phyloP scores from a whole-genome alignment of 2,329 filamentous ascomycete species.

The Ciborinia camelliae region DNA sequence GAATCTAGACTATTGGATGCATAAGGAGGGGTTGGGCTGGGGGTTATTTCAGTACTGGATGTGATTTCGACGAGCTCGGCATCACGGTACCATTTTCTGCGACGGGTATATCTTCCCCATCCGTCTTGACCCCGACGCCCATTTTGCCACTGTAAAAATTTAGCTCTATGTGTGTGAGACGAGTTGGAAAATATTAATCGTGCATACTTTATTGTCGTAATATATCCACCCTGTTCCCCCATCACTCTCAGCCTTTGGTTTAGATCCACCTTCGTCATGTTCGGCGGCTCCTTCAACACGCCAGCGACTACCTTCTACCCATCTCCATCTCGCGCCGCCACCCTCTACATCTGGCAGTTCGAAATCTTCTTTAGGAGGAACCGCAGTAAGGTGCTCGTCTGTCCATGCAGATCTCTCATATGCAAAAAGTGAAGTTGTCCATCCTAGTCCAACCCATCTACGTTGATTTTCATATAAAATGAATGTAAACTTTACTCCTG shows the following conservation, averaged over 20 bases:
- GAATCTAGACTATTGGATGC: slow-evolving; percentile 14
- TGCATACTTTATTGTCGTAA: slow-evolving; percentile 86
- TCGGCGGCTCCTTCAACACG: slow-evolving; percentile 72
- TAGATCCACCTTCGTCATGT: slow-evolving; percentile 44
- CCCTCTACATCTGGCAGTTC: slow-evolving; percentile 64
- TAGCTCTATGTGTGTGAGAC: slow-evolving; percentile 14
- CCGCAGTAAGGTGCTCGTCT: slow-evolving; percentile 85
- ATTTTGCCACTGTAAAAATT: slow-evolving; percentile 70
- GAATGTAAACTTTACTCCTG: slow-evolving; percentile 93
- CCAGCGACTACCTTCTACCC: slow-evolving; percentile 86
- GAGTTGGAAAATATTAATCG: background rate
- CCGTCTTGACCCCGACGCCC: slow-evolving; percentile 81
- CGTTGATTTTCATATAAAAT: slow-evolving; percentile 96
- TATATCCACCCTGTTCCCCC: slow-evolving; percentile 84
- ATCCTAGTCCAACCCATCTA: slow-evolving; percentile 90
- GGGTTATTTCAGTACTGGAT: slow-evolving; percentile 45
- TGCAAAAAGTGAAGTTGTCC: slow-evolving; percentile 86
- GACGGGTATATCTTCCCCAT: slow-evolving; percentile 90
- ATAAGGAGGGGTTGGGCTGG: slow-evolving; percentile 41
- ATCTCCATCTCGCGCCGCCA: slow-evolving; percentile 65
- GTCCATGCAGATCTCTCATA: slow-evolving; percentile 93
- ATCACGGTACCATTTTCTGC: slow-evolving; percentile 94
- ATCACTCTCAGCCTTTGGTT: slow-evolving; percentile 39
- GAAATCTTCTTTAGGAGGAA: slow-evolving; percentile 71
- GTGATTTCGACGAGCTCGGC: slow-evolving; percentile 83